phyloP scores from a whole-genome alignment of 345 rosid species.

The Lumnitzera littorea region DNA sequence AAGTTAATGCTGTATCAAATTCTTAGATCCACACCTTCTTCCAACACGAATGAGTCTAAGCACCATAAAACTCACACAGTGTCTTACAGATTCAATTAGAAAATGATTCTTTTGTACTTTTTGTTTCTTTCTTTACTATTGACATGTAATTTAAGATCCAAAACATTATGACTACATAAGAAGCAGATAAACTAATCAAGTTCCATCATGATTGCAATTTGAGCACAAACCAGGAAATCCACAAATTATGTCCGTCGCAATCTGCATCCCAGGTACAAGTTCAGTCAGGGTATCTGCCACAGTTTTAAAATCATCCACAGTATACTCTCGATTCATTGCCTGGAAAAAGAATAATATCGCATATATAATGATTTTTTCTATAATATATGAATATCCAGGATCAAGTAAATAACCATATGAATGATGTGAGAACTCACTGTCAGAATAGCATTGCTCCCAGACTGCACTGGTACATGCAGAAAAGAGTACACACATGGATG shows the following conservation, averaged over 20 bases:
- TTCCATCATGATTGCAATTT: background rate
- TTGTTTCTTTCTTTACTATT: too few relatives aligned
- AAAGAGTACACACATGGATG: conserved; percentile 94
- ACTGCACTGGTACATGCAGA: conserved; percentile 93
- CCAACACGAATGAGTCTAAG: too few relatives aligned
- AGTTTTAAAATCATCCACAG: conserved; percentile 62
- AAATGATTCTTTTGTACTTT: too few relatives aligned
- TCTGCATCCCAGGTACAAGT: conserved; percentile 95
- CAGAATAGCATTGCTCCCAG: conserved; percentile 78
- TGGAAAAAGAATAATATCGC: conserved; percentile 19
- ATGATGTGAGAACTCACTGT: conserved; percentile 38
- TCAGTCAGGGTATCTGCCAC: conserved; percentile 87
- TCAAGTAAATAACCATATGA: background rate
- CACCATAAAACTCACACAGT: too few relatives aligned
- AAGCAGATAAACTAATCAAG: background rate
- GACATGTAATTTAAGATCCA: too few relatives aligned
- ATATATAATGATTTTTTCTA: too few relatives aligned
- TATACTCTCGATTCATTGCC: conserved; percentile 97
- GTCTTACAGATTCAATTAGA: too few relatives aligned
- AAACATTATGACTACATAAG: too few relatives aligned
- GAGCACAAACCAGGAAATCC: conserved; percentile 86
- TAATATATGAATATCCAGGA: too few relatives aligned
- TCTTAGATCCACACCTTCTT: too few relatives aligned
- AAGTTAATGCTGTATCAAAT: too few relatives aligned
- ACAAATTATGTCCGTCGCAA: conserved; percentile 92